Evolutionary conservation across 495 filamentous ascomycete genomes (phyloP), one percentile per base, ranked within the genome.

Genomic region (Corynascus novoguineensis): DNA sequence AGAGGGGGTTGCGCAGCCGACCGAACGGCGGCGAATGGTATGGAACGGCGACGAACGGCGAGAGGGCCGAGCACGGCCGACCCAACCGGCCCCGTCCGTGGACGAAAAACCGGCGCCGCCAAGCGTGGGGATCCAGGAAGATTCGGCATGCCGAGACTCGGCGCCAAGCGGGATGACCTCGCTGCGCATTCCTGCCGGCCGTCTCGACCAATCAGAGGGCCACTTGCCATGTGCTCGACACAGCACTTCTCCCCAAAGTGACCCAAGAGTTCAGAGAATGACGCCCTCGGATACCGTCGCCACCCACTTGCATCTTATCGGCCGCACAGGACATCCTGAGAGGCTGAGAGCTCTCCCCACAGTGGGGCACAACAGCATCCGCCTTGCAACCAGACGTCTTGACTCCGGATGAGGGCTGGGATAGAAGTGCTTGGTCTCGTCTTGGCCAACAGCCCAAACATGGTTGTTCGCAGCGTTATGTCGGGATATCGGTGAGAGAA

Each of bases 401-500:
- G 4, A 29, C n/a, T 35, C 32, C 31, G 32, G 42, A 35, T 15
- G 32, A 14, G 19, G 6, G 37, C 60, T 57, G 50, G 67, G 58
- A 67, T 65, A 55, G 34, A 60, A 50, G 52, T 69, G n/a, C 62
- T 67, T 69, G 63, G 67, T 27, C 11, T 46, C 47, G 38, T 58
- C 66, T 69, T 69, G 64, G 67, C 63, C 32, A 31, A 29, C 38
- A 54, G 27, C 38, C 55, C 49, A 52, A 53, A 35, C 37, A 41
- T 28, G 31, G 11, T 45, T 17, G n/a, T 27, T 50, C 38, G 22
- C 34, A 32, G 24, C 44, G 21, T 60, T 41, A 15, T 22, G 42
- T 60, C 54, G 55, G 53, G 28, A 38, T 53, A 46, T 60, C 57
- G 53, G 60, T 58, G 60, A 55, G 49, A 46, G 48, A 15, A 59